A percentile compares a stretch with the other conserved stretches of the same genome.
These are phyloP conservation scores for Exophiala viscosa DNA, from an alignment of 2,329 filamentous ascomycete species.

Conservation along the genomic window DNA sequence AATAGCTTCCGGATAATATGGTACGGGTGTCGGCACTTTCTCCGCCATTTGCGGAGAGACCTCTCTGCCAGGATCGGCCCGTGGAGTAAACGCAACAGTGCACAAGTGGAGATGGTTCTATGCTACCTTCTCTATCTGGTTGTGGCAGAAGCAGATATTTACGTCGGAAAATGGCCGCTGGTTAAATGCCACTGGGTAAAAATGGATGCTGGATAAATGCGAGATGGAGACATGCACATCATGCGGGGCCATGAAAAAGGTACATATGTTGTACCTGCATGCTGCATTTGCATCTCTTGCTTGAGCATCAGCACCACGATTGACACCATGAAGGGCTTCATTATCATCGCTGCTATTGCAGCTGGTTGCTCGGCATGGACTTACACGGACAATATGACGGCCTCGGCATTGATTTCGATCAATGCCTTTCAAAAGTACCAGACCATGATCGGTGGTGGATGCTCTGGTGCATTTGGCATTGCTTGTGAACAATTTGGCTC, in stretches of 20 bases:
- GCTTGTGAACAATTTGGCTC: constrained; percentile 16
- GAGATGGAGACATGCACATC: constrained; percentile 1
- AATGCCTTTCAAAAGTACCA: constrained; percentile 13
- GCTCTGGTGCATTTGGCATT: constrained; percentile 15
- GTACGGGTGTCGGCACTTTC: not conserved
- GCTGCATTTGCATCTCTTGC: constrained; percentile 2
- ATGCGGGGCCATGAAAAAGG: constrained; percentile 3
- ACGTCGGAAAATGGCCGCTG: constrained; percentile 11
- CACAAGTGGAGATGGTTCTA: not conserved
- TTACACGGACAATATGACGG: constrained; percentile 7
- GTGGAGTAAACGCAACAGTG: not conserved
- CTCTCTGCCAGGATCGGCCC: not conserved
- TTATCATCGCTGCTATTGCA: constrained; percentile 3
- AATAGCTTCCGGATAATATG: not conserved
- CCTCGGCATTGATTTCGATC: constrained; percentile 10
- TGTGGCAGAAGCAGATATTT: not conserved
- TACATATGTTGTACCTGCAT: constrained; percentile 16
- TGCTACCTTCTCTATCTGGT: not conserved
- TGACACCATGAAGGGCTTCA: constrained; percentile 8
- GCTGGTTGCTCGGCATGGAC: constrained; percentile 11
- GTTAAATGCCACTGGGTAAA: constrained; percentile 5
- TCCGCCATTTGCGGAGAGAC: too few relatives aligned
- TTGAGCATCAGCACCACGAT: constrained; percentile 1
- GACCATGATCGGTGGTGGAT: constrained; percentile 15
- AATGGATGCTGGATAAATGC: not conserved